Evolutionary conservation across 2,329 filamentous ascomycete species (phyloP), one percentile per base, ranked within the genome.

Genomic region (Leptosphaerulina australis): DNA sequence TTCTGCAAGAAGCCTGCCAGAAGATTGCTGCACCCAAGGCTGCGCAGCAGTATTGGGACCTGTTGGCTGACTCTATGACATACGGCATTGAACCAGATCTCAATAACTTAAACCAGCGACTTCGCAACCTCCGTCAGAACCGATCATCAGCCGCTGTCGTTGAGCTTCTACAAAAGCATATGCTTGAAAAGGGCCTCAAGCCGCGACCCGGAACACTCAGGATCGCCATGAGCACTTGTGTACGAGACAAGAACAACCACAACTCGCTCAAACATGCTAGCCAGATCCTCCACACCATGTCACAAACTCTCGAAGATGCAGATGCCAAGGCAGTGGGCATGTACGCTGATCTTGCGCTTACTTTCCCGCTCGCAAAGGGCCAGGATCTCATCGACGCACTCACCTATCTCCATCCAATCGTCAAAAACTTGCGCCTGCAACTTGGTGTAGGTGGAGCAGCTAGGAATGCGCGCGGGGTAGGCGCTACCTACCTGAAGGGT

Each of bases 1-100:
- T 95, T 34, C 67, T 95, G 15, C 72, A 96, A 31, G 77, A 83
- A 35, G 81, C 86, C 5, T 83, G 90, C 41, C 74, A 80, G 10
- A 79, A 82, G 24, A 80, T 86, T 24, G 81, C 82, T 41, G 79
- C 83, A 43, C 83, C 83, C 6, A 79, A 81, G 11, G 73, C 82
- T n/a, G 88, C 85, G n/a, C 74, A 81, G 43, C 80, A 80, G 24
- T 97, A 97, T 72, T 97, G 92, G 92, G 77, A 87, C 14, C 67
- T 87, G 5, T 76, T 97, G 49, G 88, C 87, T 5, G 68, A 71
- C 21, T 62, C 63, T 0, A 69, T 77, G 2, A 72, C 79, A 10
- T 80, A 84, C 68, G 74, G 74, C n/a, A 74, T 97, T 51, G 67
- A 76, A 2, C 91, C 93, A 0, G 92, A 97, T 68, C 63, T 77